Conservation (phyloP, 768 basidiomycete genomes). For the Suillus americanus region DNA sequence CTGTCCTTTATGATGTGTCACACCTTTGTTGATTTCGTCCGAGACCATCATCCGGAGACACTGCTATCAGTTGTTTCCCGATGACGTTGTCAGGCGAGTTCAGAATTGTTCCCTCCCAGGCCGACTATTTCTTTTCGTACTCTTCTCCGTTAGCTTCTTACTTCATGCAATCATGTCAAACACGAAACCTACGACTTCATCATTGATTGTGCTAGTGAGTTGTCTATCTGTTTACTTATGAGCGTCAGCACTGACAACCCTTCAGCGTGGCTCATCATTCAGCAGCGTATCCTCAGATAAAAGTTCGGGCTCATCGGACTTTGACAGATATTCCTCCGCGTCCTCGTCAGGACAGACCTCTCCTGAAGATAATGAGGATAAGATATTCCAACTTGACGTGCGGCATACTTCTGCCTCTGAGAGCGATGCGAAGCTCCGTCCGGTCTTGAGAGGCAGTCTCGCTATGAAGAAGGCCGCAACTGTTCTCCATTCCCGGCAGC, state of each 20-base stretch:
- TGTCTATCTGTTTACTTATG: background rate
- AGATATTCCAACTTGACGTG: conserved; percentile 16
- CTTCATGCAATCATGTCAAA: conserved; percentile 12
- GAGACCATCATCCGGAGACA: background rate
- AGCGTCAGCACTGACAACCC: background rate
- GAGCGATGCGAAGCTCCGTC: conserved; percentile 8
- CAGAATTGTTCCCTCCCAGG: background rate
- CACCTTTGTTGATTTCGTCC: background rate
- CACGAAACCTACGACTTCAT: conserved; percentile 12
- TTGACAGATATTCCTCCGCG: conserved; percentile 17
- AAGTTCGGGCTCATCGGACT: conserved; percentile 12
- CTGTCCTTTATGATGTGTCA: conserved; percentile 4
- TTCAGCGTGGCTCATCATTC: conserved; percentile 10
- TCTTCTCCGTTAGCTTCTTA: background rate
- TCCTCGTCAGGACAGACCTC: conserved; percentile 31
- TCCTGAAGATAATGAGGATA: conserved; percentile 28
- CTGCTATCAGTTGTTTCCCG: background rate
- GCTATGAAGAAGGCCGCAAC: conserved; percentile 12
- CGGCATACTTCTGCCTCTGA: background rate
- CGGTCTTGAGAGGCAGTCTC: conserved; percentile 9
- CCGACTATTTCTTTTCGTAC: background rate
- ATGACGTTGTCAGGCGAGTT: background rate
- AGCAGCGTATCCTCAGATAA: conserved; percentile 20
- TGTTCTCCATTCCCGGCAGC: conserved; percentile 13
- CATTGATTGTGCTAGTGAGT: conserved; percentile 16